Evolutionary conservation across 139 green algal species (phyloP).

Genomic region (Ostreobium quekettii): DNA sequence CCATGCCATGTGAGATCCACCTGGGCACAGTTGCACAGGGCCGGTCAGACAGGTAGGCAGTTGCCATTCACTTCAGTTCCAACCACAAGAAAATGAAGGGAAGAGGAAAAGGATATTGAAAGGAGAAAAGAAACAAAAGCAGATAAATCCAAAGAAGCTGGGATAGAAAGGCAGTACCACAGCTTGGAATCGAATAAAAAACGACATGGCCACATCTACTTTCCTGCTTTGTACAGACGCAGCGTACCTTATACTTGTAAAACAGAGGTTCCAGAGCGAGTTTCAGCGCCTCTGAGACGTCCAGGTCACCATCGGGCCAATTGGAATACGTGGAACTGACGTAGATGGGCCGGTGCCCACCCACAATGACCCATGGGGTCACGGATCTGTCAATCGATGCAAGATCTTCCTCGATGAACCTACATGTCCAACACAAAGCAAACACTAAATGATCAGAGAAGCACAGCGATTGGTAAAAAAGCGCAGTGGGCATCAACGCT

Average conservation of each 20-base stretch:
- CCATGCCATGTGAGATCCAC: conserved; percentile 49
- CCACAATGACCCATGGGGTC: conserved; percentile 66
- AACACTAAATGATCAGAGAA: not conserved
- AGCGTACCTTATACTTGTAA: conserved; percentile 28
- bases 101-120: conserved; percentile 17
- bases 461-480: not conserved
- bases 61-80: no score
- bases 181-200: not conserved
- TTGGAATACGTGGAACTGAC: conserved; percentile 27
- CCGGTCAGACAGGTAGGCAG: no score
- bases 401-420: conserved; percentile 38
- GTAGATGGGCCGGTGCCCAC: conserved; percentile 61
- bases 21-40: not conserved
- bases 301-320: conserved; percentile 35
- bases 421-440: conserved; percentile 12
- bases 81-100: not conserved
- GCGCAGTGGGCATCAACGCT: no score
- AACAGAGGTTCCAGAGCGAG: conserved; percentile 33
- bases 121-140: conserved; percentile 9
- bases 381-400: conserved; percentile 32
- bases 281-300: conserved; percentile 31
- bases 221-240: not conserved
- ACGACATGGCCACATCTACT: not conserved
- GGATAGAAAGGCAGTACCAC: not conserved
- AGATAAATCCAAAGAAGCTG: conserved; percentile 14